These are phyloP conservation scores for Camelina hispida DNA, from an alignment of 345 rosid species.

Conservation along the genomic window DNA sequence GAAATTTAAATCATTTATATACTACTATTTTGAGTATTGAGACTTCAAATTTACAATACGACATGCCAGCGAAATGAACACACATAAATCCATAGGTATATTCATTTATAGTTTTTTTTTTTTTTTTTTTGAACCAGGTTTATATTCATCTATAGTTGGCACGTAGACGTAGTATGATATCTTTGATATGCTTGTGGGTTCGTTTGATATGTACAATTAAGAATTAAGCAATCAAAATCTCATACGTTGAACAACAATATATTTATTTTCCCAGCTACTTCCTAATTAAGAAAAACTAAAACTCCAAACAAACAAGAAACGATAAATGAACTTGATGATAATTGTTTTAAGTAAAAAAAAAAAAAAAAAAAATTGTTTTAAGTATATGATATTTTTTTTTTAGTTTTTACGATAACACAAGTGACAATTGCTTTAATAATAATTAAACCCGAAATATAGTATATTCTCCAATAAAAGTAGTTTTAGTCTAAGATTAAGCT, in stretches of 20 bases:
- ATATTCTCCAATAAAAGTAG: not conserved
- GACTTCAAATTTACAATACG: slow-evolving; percentile 11
- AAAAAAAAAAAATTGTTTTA: no score
- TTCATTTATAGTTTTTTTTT: not conserved
- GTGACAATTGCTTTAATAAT: not conserved
- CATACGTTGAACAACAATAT: slow-evolving; percentile 4
- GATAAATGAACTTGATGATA: not conserved
- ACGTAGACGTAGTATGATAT: not conserved
- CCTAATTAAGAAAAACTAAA: not conserved
- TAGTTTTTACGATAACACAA: not conserved
- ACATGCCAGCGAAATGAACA: slow-evolving; percentile 24
- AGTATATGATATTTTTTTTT: no score
- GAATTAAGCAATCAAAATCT: not conserved
- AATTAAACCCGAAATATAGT: not conserved
- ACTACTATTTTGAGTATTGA: not conserved
- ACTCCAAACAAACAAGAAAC: not conserved
- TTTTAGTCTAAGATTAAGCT: slow-evolving; percentile 8
- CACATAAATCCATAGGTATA: slow-evolving; percentile 20
- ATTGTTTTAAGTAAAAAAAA: no score
- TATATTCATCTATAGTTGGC: not conserved
- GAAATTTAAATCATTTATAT: slow-evolving; percentile 16
- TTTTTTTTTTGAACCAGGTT: no score
- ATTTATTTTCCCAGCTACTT: not conserved
- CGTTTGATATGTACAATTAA: not conserved
- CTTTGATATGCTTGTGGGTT: not conserved